Percentiles rank a stretch among this genome's conserved stretches.
Evolutionary conservation across 208 protist species (phyloP).

Genomic region (Leishmania arabica): DNA sequence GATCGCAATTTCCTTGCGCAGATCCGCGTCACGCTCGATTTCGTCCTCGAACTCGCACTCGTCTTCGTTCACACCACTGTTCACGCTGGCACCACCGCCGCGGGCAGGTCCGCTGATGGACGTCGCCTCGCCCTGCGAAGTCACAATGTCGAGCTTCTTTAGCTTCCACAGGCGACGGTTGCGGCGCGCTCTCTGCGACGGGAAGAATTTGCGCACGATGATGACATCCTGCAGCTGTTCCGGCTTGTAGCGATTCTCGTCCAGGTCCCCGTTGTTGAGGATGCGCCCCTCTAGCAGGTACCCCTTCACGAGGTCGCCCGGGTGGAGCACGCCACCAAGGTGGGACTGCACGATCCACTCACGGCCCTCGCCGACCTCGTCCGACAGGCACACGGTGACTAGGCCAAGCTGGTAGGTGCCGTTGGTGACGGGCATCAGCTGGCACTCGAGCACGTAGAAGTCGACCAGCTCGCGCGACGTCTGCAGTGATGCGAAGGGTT

Average conservation of each 20-base stretch:
- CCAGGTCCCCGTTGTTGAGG: constrained; percentile 93
- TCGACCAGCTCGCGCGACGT: constrained; percentile 89
- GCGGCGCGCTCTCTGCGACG: constrained; percentile 70
- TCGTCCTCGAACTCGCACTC: constrained; percentile 88
- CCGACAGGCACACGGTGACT: constrained; percentile 93
- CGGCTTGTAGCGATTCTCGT: constrained; percentile 66
- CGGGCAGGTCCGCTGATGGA: constrained; percentile 20
- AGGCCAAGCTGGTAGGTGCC: constrained; percentile 91
- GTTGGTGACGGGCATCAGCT: constrained; percentile 77
- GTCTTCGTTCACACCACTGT: constrained; percentile 41
- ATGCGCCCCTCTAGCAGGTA: constrained; percentile 91
- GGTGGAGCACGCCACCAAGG: constrained; percentile 92
- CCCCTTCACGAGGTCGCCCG: constrained; percentile 95
- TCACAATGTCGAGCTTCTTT: constrained; percentile 80
- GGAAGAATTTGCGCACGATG: constrained; percentile 94
- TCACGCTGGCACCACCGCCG: constrained; percentile 18
- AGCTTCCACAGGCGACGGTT: constrained; percentile 79
- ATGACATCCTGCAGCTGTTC: constrained; percentile 91
- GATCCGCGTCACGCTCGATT: constrained; percentile 80
- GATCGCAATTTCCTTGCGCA: constrained; percentile 82
- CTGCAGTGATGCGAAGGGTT: constrained; percentile 90
- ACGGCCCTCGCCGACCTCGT: constrained; percentile 96
- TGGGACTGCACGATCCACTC: constrained; percentile 94
- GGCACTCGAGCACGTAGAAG: constrained; percentile 96
- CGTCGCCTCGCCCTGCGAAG: constrained; percentile 49